Evolutionary conservation across 116 monocot species (phyloP), one percentile per base, ranked within the genome.

Genomic region (Papilionanthe hybrid): DNA sequence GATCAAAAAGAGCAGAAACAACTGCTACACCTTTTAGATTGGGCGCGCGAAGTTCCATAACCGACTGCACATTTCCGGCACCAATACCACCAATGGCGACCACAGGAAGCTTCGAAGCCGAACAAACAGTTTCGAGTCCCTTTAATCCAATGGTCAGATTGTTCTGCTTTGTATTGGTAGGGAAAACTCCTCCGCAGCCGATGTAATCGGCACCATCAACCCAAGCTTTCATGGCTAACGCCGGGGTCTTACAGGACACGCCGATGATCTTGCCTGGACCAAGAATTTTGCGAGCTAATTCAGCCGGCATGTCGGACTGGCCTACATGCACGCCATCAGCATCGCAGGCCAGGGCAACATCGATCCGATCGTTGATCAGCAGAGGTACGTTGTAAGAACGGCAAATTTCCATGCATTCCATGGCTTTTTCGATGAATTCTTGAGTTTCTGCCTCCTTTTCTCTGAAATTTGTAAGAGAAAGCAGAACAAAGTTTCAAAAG

Each of bases 261-360:
- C 98, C 98, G 10, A 99, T 86, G 81, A 99, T 94, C 79, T 94
- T 99, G 42, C 63, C 66, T 0, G 93, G 90, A 0, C 98, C 94
- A 10, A 99, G 81, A 42, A 99, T 84, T 25, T 75, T 71, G 12
- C 94, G 92, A 57, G 71, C 91, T 1, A 78, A 42, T n/a, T 57
- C 76, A 3, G 78, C 93, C 7, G 86, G 87, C 94, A 93, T 93
- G 81, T 99, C 94, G 1, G 91, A 94, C 60, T 99, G 98, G 67
- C 98, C 93, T 0, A 99, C 86, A 77, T 99, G 98, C 58, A 99
- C 98, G 9, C 98, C 98, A 78, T 99, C 91, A 1, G 98, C 94
- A 78, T 90, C 87, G 55, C 88, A 94, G 45, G 95, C 93, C 65
- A 99, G 95, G 17, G 98, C 95, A 12, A 99, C 86, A 43, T 99